Conservation (phyloP, 139 green algal genomes). For the Protoeuglena noctilucae region DNA sequence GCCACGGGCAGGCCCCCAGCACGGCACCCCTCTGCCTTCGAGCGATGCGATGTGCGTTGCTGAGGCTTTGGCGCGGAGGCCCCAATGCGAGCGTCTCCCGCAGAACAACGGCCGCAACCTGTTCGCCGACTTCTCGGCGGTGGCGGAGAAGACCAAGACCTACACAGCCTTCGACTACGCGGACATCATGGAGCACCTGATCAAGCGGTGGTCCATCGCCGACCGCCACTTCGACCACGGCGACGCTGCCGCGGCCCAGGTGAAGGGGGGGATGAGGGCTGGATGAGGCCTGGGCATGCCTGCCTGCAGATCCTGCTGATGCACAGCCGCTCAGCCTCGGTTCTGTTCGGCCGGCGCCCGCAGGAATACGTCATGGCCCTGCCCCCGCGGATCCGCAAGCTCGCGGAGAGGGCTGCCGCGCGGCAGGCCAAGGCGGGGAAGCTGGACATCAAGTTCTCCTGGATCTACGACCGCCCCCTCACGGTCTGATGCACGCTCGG, state of each 20-base stretch:
- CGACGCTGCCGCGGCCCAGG: too few relatives aligned
- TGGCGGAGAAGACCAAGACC: constrained; percentile 70
- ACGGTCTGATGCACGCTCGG: too few relatives aligned
- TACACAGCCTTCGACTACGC: constrained; percentile 79
- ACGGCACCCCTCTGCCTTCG: too few relatives aligned
- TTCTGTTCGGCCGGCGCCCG: too few relatives aligned
- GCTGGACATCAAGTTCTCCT: constrained; percentile 48
- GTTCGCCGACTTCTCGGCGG: constrained; percentile 80
- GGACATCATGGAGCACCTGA: constrained; percentile 86
- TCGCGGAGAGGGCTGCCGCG: constrained; percentile 42
- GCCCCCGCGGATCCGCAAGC: constrained; percentile 37
- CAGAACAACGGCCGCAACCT: constrained; percentile 54
- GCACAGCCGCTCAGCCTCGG: too few relatives aligned
- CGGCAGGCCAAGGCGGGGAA: constrained; percentile 43
- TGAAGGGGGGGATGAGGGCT: too few relatives aligned
- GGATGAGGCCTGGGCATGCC: not conserved
- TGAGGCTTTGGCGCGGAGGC: too few relatives aligned
- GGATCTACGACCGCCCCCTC: constrained; percentile 88
- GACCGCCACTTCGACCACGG: too few relatives aligned
- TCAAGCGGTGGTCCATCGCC: too few relatives aligned
- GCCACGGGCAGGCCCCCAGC: too few relatives aligned
- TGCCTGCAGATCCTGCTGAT: not conserved
- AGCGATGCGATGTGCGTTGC: too few relatives aligned
- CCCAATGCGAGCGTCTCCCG: too few relatives aligned
- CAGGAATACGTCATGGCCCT: constrained; percentile 43